phyloP scores from a whole-genome alignment of 73 alveolate species.

The Paramecium tetraurelia region DNA sequence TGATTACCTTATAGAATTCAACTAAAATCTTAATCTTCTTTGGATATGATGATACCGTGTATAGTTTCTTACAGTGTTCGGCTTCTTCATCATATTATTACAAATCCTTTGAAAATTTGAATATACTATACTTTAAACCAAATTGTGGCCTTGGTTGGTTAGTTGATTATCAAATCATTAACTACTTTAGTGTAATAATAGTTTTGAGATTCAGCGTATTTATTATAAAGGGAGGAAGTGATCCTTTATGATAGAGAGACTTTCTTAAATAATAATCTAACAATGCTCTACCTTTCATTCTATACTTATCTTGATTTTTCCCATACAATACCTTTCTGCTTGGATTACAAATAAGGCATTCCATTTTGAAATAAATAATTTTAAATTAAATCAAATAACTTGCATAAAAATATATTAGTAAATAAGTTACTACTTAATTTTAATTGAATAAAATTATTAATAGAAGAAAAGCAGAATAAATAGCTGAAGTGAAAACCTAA shows the following conservation, averaged over 20 bases:
- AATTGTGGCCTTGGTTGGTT: background rate
- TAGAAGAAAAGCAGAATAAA: background rate
- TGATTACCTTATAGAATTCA: background rate
- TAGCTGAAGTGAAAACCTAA: background rate
- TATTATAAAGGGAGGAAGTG: background rate
- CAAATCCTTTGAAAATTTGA: background rate
- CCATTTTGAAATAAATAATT: background rate
- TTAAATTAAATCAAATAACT: background rate
- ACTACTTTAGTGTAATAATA: background rate
- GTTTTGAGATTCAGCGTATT: slow-evolving; percentile 18
- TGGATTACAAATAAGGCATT: slow-evolving; percentile 5
- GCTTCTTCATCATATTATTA: background rate
- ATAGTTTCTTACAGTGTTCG: background rate
- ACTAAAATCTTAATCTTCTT: background rate
- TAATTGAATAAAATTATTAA: background rate
- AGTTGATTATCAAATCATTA: background rate
- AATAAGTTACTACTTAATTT: background rate
- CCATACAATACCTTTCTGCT: background rate
- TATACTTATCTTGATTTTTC: background rate
- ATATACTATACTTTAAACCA: background rate
- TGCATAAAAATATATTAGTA: background rate
- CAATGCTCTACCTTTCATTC: background rate
- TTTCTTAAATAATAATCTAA: slow-evolving; percentile 16
- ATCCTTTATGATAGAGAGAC: slow-evolving; percentile 6
- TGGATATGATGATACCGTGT: background rate